A percentile compares a stretch with the other conserved stretches of the same genome.
Conservation (phyloP, 306 rosid genomes). For the Alnus glutinosa region DNA sequence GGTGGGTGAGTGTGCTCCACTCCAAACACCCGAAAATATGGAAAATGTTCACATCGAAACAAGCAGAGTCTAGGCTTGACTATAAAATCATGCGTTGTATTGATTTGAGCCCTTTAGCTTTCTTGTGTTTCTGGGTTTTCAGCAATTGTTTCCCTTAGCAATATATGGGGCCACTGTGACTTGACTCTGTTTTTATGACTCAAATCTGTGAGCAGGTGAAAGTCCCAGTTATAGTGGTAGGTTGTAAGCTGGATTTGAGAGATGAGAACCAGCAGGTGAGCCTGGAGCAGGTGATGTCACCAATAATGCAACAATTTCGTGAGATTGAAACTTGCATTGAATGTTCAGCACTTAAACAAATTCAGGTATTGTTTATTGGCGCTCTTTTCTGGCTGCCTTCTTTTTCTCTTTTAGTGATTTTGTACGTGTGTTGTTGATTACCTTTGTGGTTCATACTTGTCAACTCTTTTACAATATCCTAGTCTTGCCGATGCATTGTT, state of each 20-base stretch:
- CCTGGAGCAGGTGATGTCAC: conserved; percentile 97
- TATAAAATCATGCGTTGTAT: neutral
- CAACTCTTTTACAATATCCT: neutral
- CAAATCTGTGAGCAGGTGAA: conserved; percentile 64
- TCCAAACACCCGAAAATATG: too few species aligned
- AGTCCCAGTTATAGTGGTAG: conserved; percentile 95
- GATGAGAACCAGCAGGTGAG: conserved; percentile 88
- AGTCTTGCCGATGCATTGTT: neutral
- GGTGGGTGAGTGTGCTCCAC: too few species aligned
- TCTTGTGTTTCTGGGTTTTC: conserved; percentile 4
- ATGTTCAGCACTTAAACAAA: conserved; percentile 87
- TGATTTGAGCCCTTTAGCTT: neutral
- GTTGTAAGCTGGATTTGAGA: conserved; percentile 95
- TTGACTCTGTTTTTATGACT: conserved; percentile 5
- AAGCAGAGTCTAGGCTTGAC: neutral
- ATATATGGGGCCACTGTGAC: neutral
- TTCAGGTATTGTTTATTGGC: conserved; percentile 59
- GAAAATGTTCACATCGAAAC: too few species aligned
- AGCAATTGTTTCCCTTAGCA: neutral
- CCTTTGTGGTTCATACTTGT: conserved; percentile 1
- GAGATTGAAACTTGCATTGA: conserved; percentile 99
- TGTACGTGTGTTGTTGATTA: neutral
- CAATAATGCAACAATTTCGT: conserved; percentile 98
- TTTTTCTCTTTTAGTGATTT: neutral
- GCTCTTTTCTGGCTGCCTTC: neutral